Conservation (phyloP, 805 yeast genomes). For the Wickerhamiella sorbophila region DNA sequence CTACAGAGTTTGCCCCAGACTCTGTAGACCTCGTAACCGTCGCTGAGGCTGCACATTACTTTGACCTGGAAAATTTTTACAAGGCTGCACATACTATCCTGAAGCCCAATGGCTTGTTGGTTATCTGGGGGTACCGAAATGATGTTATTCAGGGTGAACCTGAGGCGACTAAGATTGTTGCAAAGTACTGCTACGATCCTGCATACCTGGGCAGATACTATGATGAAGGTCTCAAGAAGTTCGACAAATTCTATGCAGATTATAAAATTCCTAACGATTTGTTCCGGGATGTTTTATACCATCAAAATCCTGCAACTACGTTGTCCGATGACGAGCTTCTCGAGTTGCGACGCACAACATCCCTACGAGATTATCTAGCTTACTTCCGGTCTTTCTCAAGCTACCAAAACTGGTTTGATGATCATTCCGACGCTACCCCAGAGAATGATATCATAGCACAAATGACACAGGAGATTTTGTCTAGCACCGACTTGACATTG, state of each 20-base stretch:
- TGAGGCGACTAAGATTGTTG: conserved; percentile 38
- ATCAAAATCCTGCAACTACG: conserved; percentile 20
- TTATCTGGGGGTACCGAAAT: conserved; percentile 71
- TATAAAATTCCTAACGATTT: conserved; percentile 31
- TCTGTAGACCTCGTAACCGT: conserved; percentile 54
- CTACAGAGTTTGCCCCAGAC: conserved; percentile 14
- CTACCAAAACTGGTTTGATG: conserved; percentile 44
- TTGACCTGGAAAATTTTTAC: conserved; percentile 42
- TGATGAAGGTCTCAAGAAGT: conserved; percentile 64
- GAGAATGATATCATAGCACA: conserved; percentile 35
- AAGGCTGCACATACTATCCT: conserved; percentile 36
- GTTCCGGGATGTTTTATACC: conserved; percentile 30
- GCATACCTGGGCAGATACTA: conserved; percentile 42
- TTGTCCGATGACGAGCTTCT: conserved; percentile 14
- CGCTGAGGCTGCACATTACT: conserved; percentile 82
- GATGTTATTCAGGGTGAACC: conserved; percentile 41
- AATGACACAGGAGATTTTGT: conserved; percentile 33
- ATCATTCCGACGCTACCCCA: conserved; percentile 24
- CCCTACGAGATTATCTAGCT: conserved; percentile 32
- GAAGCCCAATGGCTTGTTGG: conserved; percentile 50
- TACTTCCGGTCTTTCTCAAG: conserved; percentile 61
- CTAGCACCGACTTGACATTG: conserved; percentile 36
- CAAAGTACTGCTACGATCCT: conserved; percentile 38
- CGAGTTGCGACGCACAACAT: conserved; percentile 13
- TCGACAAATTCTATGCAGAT: conserved; percentile 35